Evolutionary conservation across 306 rosid genomes (phyloP).

Genomic region (Prunus kanzakura): DNA sequence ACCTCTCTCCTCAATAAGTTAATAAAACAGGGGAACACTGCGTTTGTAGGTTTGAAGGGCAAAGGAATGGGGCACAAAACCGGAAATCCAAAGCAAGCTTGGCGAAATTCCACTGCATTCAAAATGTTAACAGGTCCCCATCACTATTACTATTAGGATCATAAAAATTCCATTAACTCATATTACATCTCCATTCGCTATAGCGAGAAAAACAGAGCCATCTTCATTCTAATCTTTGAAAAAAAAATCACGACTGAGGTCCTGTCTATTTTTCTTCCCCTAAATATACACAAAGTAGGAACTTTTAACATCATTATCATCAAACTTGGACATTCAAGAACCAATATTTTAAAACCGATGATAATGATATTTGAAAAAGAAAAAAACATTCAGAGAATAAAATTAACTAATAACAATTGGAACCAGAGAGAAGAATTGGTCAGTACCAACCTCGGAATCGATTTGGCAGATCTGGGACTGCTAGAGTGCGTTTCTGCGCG

Average conservation of each 20-base stretch:
- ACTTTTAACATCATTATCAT: background rate
- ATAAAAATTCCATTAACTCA: background rate
- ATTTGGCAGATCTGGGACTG: background rate
- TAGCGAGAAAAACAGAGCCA: background rate
- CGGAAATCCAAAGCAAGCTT: background rate
- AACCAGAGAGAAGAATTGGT: background rate
- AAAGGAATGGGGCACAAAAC: background rate
- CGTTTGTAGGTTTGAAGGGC: background rate
- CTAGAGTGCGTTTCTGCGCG: conserved; percentile 5
- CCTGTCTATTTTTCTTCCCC: no score
- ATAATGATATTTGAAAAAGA: background rate
- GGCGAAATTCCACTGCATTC: background rate
- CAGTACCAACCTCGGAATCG: conserved; percentile 39
- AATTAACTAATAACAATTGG: background rate
- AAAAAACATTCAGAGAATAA: background rate
- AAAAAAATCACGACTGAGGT: no score
- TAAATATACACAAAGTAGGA: background rate
- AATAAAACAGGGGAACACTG: no score
- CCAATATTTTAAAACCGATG: background rate
- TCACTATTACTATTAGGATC: background rate
- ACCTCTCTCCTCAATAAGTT: no score
- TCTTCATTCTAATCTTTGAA: background rate
- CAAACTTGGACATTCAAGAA: background rate
- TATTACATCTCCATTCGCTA: background rate
- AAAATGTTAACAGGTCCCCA: background rate